A percentile compares a stretch with the other conserved stretches of the same genome.
phyloP scores from a whole-genome alignment of 2,329 filamentous ascomycete genomes.

The Didymellaceae sp. region DNA sequence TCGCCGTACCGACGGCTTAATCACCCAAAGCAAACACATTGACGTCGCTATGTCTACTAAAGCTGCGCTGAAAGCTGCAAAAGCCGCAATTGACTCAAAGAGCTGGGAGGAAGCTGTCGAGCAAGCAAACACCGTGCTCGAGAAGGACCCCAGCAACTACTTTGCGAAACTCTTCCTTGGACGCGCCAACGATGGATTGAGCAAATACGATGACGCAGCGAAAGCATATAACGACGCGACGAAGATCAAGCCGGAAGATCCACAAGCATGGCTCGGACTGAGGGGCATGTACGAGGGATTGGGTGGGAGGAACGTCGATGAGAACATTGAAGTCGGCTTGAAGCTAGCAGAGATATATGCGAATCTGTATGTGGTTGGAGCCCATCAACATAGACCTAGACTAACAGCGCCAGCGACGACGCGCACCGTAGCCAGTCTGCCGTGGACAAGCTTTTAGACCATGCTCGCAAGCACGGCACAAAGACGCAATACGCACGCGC shows the following conservation, averaged over 20 bases:
- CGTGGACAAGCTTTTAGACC: slow-evolving; percentile 79
- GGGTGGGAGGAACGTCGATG: slow-evolving; percentile 69
- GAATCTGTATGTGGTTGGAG: slow-evolving; percentile 36
- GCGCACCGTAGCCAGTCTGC: slow-evolving; percentile 65
- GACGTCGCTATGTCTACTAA: slow-evolving; percentile 58
- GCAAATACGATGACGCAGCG: slow-evolving; percentile 74
- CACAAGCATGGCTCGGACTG: slow-evolving; percentile 90
- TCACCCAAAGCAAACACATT: neutral
- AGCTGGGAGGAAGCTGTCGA: slow-evolving; percentile 78
- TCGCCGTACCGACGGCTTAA: slow-evolving; percentile 19
- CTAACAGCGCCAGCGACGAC: slow-evolving; percentile 58
- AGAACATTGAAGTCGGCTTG: slow-evolving; percentile 76
- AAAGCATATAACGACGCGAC: slow-evolving; percentile 76
- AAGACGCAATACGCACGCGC: slow-evolving; percentile 77
- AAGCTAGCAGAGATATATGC: slow-evolving; percentile 77
- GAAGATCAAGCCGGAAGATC: slow-evolving; percentile 73
- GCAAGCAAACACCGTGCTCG: slow-evolving; percentile 72
- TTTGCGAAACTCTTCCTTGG: slow-evolving; percentile 90
- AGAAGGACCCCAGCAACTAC: slow-evolving; percentile 78
- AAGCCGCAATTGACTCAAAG: slow-evolving; percentile 75
- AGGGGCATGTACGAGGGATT: slow-evolving; percentile 85
- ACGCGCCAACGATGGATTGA: slow-evolving; percentile 80
- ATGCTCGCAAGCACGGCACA: slow-evolving; percentile 75
- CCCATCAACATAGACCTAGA: accelerated
- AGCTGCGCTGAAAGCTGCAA: slow-evolving; percentile 80